Evolutionary conservation across 1,139 yeast species (phyloP).

Genomic region (Lodderomyces beijingensis): DNA sequence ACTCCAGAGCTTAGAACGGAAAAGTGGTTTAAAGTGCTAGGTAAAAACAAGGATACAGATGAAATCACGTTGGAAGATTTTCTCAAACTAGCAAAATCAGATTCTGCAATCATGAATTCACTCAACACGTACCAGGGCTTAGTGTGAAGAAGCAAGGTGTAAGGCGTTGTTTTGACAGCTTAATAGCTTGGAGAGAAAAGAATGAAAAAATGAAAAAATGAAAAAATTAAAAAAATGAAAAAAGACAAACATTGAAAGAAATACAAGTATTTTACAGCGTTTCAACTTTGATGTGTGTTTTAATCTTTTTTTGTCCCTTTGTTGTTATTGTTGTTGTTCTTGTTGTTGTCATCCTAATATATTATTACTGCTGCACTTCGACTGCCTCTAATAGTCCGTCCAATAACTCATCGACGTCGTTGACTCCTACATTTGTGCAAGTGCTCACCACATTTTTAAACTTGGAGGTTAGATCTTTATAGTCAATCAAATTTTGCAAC

Average conservation of each 20-base stretch:
- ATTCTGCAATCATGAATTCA: slow-evolving; percentile 78
- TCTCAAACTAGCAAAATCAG: slow-evolving; percentile 73
- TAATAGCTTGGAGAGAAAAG: too few species aligned
- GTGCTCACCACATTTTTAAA: slow-evolving; percentile 86
- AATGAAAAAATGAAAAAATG: too few species aligned
- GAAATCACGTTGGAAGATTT: slow-evolving; percentile 74
- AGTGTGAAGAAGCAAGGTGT: too few species aligned
- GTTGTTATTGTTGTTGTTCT: background rate
- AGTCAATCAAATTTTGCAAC: slow-evolving; percentile 40
- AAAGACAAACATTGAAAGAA: too few species aligned
- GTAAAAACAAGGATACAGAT: slow-evolving; percentile 63
- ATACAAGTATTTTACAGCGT: too few species aligned
- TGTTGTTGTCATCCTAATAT: background rate
- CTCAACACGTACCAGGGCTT: slow-evolving; percentile 76
- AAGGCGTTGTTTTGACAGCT: too few species aligned
- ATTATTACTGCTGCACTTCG: slow-evolving; percentile 51
- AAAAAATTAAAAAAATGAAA: too few species aligned
- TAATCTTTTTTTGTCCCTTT: background rate
- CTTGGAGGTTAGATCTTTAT: slow-evolving; percentile 70
- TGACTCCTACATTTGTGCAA: slow-evolving; percentile 77
- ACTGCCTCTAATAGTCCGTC: slow-evolving; percentile 89
- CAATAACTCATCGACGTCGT: slow-evolving; percentile 75
- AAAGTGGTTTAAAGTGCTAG: slow-evolving; percentile 72
- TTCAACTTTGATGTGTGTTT: too few species aligned
- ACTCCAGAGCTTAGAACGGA: slow-evolving; percentile 87